Evolutionary conservation across 2,329 filamentous ascomycete genomes (phyloP).

Genomic region (Penicillium frequentans): DNA sequence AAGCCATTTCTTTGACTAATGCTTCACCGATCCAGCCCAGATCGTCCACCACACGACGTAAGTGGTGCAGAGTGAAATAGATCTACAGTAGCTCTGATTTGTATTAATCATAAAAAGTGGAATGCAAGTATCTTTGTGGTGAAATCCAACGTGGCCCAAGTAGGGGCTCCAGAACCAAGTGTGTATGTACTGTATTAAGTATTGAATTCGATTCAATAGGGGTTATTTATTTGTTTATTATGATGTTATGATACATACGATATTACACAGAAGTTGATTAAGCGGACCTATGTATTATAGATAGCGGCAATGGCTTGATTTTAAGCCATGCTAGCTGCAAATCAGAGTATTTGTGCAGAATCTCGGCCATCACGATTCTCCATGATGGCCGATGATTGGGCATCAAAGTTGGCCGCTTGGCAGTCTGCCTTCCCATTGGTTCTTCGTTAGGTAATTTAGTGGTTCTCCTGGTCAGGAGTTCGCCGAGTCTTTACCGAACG

Average conservation of each 20-base stretch:
- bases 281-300: neutral
- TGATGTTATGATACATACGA: neutral
- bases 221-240: neutral
- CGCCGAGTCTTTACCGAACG: neutral
- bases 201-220: neutral
- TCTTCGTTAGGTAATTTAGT: no score
- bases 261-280: neutral
- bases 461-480: no score
- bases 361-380: neutral
- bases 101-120: neutral
- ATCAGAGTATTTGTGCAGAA: neutral
- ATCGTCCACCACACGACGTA: neutral
- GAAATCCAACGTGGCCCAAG: neutral
- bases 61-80: neutral
- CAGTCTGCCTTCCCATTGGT: no score
- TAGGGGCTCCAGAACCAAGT: neutral
- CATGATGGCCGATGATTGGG: neutral
- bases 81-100: neutral
- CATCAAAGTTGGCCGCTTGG: neutral
- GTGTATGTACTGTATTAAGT: neutral
- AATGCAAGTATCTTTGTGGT: neutral
- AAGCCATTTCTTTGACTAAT: slow-evolving; percentile 9
- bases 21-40: neutral
- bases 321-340: neutral
- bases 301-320: no score